Evolutionary conservation across 306 rosid genomes (phyloP).

Genomic region (Quercus berberidifolia): DNA sequence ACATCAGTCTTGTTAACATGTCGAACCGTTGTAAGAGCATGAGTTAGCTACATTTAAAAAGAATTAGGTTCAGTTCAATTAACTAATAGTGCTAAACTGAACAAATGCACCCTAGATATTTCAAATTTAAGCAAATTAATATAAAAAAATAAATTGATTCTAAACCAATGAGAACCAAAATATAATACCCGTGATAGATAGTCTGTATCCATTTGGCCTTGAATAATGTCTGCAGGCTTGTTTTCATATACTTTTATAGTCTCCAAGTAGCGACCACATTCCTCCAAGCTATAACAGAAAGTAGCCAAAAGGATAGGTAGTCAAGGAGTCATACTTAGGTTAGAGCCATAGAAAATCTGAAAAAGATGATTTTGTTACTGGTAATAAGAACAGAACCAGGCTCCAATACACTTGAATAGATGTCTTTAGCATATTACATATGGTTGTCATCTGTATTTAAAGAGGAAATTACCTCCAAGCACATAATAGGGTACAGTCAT

Average conservation of each 20-base stretch:
- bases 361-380: neutral
- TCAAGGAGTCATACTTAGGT: neutral
- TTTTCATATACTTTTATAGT: slow-evolving; percentile 92
- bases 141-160: neutral
- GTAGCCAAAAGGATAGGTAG: slow-evolving; percentile 4
- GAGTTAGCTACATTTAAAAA: slow-evolving; percentile 58
- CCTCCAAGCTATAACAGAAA: slow-evolving; percentile 71
- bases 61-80: slow-evolving; percentile 22
- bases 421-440: neutral
- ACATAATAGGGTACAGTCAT: slow-evolving; percentile 88
- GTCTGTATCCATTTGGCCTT: slow-evolving; percentile 97
- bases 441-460: slow-evolving; percentile 15
- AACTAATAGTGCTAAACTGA: neutral
- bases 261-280: slow-evolving; percentile 97
- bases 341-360: neutral
- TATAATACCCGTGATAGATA: slow-evolving; percentile 79
- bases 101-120: neutral
- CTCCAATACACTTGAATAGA: slow-evolving; percentile 2
- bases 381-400: slow-evolving; percentile 9
- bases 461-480: slow-evolving; percentile 73
- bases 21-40: slow-evolving; percentile 71
- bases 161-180: slow-evolving; percentile 1
- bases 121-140: slow-evolving; percentile 18
- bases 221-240: slow-evolving; percentile 95
- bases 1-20: slow-evolving; percentile 96